Percentiles rank a stretch among this genome's conserved stretches.
Conservation (phyloP, 371 early-diverging fungal genomes). For the Gilbertella persicaria region DNA sequence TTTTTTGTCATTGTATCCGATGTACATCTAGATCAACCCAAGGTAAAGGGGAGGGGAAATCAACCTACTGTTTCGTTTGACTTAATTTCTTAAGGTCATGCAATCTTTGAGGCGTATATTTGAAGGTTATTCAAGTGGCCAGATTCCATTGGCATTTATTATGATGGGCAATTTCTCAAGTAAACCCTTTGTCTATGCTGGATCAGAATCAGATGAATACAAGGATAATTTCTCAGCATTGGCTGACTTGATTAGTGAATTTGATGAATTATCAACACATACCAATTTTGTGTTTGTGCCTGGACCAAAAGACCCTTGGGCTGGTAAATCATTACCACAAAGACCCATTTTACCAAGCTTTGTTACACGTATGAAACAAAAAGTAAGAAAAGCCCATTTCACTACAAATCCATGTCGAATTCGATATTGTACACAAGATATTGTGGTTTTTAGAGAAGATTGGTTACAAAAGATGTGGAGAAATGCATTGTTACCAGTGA, state of each 20-base stretch:
- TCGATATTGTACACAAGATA: slow-evolving; percentile 83
- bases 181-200: slow-evolving; percentile 62
- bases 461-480: slow-evolving; percentile 73
- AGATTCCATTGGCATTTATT: slow-evolving; percentile 80
- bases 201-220: slow-evolving; percentile 53
- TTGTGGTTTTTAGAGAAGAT: slow-evolving; percentile 87
- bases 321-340: slow-evolving; percentile 69
- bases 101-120: slow-evolving; percentile 66
- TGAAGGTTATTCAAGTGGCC: slow-evolving; percentile 63
- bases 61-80: background rate
- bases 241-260: slow-evolving; percentile 76
- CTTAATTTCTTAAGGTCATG: slow-evolving; percentile 37
- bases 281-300: slow-evolving; percentile 89
- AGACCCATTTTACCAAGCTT: slow-evolving; percentile 75
- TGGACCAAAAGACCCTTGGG: slow-evolving; percentile 86
- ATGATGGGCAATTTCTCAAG: slow-evolving; percentile 88
- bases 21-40: slow-evolving; percentile 82
- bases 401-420: slow-evolving; percentile 87
- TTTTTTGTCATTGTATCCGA: slow-evolving; percentile 82
- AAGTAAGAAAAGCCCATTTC: slow-evolving; percentile 63
- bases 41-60: slow-evolving; percentile 44
- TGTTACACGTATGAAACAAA: slow-evolving; percentile 57
- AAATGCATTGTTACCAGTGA: slow-evolving; percentile 70
- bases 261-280: slow-evolving; percentile 62
- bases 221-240: slow-evolving; percentile 64